Base-by-base conservation (phyloP, 441 rosid genomes). In the Pelargonium citronellum region DNA sequence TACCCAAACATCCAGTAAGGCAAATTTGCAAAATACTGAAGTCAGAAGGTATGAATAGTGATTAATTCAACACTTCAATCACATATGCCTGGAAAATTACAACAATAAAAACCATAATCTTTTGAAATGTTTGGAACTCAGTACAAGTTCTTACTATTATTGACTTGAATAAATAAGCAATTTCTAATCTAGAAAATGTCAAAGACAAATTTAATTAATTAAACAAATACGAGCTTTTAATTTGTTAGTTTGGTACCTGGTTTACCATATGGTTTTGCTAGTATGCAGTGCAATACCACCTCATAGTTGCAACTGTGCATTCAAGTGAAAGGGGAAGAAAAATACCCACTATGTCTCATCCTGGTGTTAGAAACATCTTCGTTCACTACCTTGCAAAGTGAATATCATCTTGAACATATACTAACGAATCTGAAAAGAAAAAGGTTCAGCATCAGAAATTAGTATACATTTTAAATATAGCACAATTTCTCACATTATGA, bases 191-290 rank as follows among this genome's bases (percentile, higher is more conserved):
- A 9, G 12, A 8, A 8, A 20, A 20, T 5, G 1, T 20, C 8
- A 8, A 58, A 53, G 60, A 53, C 16, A 53, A 53, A 16, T 16
- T 53, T 1, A 20, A 3, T 5, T 58, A 8, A 8, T 8, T 5
- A 58, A 9, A 20, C 22, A 58, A 22, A 17, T 8, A 20, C 10
- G n/a, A 19, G 20, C 2, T 19, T 7, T 58, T n/a, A 58, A 24
- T 58, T 58, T 9, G 64, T 58, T 58, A 20, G 11, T 15, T 53
- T n/a, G 60, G 60, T 53, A 53, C 60, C 60, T 53, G 60, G 20
- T 53, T 53, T 53, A 53, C 60, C n/a, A 7, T 15, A 12, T 15
- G 60, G 60, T 53, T 15, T 53, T 15, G 19, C 49, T 11, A 11
- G 49, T 5, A 11, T 44, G 49, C 49, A 1, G 13, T 44, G 13